Conservation (phyloP, 2,329 filamentous ascomycete species). For the Neoscytalidium dimidiatum region DNA sequence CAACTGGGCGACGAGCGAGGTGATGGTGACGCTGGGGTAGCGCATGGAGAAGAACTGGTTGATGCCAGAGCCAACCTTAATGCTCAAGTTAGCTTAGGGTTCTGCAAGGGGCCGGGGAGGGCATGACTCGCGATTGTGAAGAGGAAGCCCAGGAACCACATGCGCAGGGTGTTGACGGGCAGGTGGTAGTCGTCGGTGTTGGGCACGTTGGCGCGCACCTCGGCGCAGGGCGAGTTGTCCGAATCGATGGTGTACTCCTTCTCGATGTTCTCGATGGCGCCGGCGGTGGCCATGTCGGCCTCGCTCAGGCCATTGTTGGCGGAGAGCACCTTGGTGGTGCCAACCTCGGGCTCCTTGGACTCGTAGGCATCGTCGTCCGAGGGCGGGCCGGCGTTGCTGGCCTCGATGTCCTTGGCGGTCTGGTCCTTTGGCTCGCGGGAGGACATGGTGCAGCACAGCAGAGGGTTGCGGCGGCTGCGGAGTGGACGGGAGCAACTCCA, state of each 20-base stretch:
- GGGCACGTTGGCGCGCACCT: conserved; percentile 19
- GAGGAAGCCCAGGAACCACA: conserved; percentile 49
- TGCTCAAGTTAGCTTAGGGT: not conserved
- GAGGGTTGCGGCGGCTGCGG: not conserved
- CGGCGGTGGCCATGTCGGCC: conserved; percentile 10
- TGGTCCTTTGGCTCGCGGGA: not conserved
- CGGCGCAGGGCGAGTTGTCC: conserved; percentile 17
- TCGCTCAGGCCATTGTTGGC: conserved; percentile 9
- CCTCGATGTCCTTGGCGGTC: conserved; percentile 1
- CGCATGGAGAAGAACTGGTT: conserved; percentile 35
- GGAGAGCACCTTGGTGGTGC: conserved; percentile 5
- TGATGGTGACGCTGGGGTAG: conserved; percentile 57
- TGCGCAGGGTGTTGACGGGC: conserved; percentile 46
- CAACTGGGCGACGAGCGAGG: conserved; percentile 50
- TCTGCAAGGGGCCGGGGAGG: not conserved
- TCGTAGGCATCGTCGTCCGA: conserved; percentile 5
- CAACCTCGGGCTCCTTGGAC: conserved; percentile 8
- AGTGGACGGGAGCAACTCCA: not conserved
- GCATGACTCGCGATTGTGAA: conserved; percentile 42
- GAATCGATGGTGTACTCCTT: conserved; percentile 19
- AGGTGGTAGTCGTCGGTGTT: conserved; percentile 19
- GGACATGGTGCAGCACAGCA: not conserved
- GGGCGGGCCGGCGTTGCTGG: not conserved
- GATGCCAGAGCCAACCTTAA: conserved; percentile 24
- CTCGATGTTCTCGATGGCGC: conserved; percentile 19